Percentiles rank a stretch among this genome's conserved stretches.
Conservation (phyloP, 2,329 filamentous ascomycete species). For the Emydomyces testavorans region DNA sequence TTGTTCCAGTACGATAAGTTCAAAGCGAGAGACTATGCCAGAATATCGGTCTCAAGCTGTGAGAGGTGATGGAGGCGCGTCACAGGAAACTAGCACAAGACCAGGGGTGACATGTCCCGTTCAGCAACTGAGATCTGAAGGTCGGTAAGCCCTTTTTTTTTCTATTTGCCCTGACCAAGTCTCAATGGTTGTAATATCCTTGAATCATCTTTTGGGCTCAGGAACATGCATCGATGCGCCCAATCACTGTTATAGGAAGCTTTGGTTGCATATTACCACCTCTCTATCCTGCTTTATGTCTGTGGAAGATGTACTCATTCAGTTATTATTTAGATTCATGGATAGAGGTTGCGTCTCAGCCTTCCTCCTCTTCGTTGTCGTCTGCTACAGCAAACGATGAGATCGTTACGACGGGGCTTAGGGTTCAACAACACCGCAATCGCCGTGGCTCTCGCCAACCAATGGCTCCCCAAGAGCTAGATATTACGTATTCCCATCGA, state of each 20-base stretch:
- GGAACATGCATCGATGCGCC: background rate
- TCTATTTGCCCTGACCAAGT: background rate
- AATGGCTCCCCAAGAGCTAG: slow-evolving; percentile 30
- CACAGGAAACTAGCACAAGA: slow-evolving; percentile 25
- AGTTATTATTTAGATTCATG: slow-evolving; percentile 65
- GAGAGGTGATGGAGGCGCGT: slow-evolving; percentile 25
- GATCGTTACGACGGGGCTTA: slow-evolving; percentile 78
- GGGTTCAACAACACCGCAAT: slow-evolving; percentile 58
- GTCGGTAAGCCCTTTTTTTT: slow-evolving; percentile 22
- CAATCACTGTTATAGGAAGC: background rate
- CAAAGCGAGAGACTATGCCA: slow-evolving; percentile 22
- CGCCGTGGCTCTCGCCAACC: slow-evolving; percentile 31
- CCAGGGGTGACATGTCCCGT: slow-evolving; percentile 28
- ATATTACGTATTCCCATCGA: slow-evolving; percentile 33
- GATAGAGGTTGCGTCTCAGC: slow-evolving; percentile 87
- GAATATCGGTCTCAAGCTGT: slow-evolving; percentile 27
- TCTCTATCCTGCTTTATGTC: background rate
- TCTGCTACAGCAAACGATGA: slow-evolving; percentile 62
- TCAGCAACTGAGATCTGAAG: slow-evolving; percentile 33
- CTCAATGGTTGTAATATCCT: background rate
- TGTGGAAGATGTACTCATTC: slow-evolving; percentile 34
- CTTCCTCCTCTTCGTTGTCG: slow-evolving; percentile 84
- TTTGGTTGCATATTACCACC: background rate
- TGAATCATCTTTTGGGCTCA: background rate
- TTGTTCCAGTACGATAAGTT: slow-evolving; percentile 17